These are phyloP conservation scores for Themeda triandra DNA, from an alignment of 176 grass and related monocot genomes.

Conservation along the genomic window DNA sequence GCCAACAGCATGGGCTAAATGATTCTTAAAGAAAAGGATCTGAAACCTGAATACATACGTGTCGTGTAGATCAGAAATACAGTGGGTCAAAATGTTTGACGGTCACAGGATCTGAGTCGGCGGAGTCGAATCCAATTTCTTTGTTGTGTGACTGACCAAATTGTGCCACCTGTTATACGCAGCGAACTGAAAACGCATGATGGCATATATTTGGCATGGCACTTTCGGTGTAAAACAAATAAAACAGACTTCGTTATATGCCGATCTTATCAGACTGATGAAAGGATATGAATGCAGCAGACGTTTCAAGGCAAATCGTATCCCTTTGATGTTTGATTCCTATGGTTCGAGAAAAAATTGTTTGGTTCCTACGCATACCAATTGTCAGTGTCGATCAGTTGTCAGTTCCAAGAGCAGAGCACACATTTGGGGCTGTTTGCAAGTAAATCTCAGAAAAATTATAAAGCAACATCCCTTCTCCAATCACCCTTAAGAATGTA, in stretches of 20 bases:
- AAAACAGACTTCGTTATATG: neutral
- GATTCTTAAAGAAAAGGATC: neutral
- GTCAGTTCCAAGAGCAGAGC: neutral
- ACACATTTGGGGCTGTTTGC: neutral
- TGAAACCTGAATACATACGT: conserved; percentile 27
- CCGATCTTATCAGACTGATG: neutral
- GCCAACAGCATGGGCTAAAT: conserved; percentile 10
- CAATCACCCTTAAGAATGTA: neutral
- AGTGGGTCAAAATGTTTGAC: conserved; percentile 8
- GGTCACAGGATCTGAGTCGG: conserved; percentile 13
- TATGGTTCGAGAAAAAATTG: neutral
- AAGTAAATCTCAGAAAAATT: neutral
- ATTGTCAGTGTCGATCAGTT: neutral
- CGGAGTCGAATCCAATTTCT: neutral
- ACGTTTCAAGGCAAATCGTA: neutral
- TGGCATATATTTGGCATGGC: neutral
- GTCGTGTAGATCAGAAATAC: neutral
- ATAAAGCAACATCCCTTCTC: neutral
- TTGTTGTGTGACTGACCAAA: neutral
- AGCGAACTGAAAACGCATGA: neutral
- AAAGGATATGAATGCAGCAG: neutral
- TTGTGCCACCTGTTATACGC: neutral
- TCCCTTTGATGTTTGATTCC: neutral
- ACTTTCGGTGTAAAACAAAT: neutral
- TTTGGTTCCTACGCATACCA: neutral